Conservation (phyloP, 495 filamentous ascomycete genomes). For the Podospora tetraspora region DNA sequence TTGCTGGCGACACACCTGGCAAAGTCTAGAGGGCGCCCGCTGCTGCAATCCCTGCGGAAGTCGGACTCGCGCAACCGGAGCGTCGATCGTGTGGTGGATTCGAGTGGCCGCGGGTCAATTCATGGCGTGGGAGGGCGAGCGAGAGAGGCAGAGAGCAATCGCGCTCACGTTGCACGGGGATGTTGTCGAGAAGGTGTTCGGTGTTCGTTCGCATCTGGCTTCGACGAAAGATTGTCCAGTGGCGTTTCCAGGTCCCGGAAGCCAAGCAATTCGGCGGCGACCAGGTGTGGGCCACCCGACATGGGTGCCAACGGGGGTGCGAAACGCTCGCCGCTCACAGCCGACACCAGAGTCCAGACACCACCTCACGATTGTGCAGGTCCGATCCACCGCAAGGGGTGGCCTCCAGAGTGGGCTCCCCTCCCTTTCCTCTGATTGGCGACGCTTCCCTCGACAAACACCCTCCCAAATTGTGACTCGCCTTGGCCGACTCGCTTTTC, state of each 20-base stretch:
- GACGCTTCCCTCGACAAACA: neutral
- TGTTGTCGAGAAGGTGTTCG: conserved; percentile 26
- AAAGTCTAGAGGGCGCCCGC: conserved; percentile 10
- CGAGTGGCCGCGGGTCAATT: conserved; percentile 19
- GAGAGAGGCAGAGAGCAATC: conserved; percentile 12
- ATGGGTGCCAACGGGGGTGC: conserved; percentile 2
- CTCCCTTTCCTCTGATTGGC: conserved; percentile 1
- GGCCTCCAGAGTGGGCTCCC: neutral
- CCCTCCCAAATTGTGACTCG: conserved; percentile 9
- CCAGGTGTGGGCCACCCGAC: conserved; percentile 10
- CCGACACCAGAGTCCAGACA: neutral
- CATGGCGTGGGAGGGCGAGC: conserved; percentile 20
- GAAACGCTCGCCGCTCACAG: conserved; percentile 6
- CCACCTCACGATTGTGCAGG: neutral
- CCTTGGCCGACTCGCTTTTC: conserved; percentile 3
- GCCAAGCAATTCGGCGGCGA: conserved; percentile 16
- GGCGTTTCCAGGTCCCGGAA: conserved; percentile 21
- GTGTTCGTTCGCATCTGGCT: conserved; percentile 27
- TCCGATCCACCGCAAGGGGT: neutral
- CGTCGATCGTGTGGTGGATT: conserved; percentile 1
- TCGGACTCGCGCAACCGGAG: neutral
- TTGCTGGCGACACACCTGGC: conserved; percentile 8
- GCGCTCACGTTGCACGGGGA: conserved; percentile 21
- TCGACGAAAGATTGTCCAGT: conserved; percentile 16
- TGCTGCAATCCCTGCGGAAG: neutral